These are phyloP conservation scores for Colletotrichum sansevieriae DNA, from an alignment of 2,329 filamentous ascomycete species.

Conservation along the genomic window DNA sequence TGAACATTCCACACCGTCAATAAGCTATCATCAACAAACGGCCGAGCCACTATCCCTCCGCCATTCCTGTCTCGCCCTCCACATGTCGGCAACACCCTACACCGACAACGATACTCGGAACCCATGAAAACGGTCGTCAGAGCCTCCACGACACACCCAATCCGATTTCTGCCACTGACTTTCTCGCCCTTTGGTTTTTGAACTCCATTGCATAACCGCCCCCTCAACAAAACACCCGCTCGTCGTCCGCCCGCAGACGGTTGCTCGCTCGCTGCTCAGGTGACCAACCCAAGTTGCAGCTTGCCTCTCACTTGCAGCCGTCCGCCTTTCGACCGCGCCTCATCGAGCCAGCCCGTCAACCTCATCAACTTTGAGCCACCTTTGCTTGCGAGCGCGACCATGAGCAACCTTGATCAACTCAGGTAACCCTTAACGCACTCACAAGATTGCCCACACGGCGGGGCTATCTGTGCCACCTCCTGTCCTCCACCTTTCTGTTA, in stretches of 20 bases:
- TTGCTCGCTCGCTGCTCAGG: constrained; percentile 4
- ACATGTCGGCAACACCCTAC: constrained; percentile 28
- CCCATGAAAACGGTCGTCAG: constrained; percentile 30
- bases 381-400: constrained; percentile 36
- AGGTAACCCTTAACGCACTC: constrained; percentile 37
- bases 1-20: constrained; percentile 4
- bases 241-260: constrained; percentile 30
- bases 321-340: constrained; percentile 15
- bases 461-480: constrained; percentile 36
- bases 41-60: constrained; percentile 18
- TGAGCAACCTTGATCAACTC: constrained; percentile 29
- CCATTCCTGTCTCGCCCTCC: constrained; percentile 28
- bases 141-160: constrained; percentile 10
- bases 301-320: constrained; percentile 40
- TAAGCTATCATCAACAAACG: constrained; percentile 26
- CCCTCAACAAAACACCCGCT: constrained; percentile 29
- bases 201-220: constrained; percentile 19
- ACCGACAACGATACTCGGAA: constrained; percentile 18
- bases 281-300: constrained; percentile 37
- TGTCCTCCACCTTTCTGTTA: constrained; percentile 18
- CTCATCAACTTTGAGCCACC: constrained; percentile 14
- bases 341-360: constrained; percentile 1
- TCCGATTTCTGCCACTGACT: constrained; percentile 11
- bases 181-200: background rate
- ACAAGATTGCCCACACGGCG: constrained; percentile 39